Evolutionary conservation across 768 basidiomycete species (phyloP).

Genomic region (Dacryopinax primogenitus): DNA sequence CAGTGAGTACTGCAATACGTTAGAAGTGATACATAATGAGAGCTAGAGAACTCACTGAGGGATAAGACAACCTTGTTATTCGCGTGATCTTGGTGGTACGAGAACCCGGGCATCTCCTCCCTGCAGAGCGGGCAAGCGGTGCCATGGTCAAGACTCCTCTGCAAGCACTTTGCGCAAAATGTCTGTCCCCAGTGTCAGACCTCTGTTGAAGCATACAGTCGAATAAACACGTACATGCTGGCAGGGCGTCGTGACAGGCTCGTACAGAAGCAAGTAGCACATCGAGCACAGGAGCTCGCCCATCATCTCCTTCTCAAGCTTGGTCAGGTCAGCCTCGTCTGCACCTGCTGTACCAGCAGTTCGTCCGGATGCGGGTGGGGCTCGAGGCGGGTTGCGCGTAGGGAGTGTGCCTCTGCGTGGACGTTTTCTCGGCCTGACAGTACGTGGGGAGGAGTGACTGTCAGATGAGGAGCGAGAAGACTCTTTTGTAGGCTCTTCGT

Average conservation of each 20-base stretch:
- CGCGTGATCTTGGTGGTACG: slow-evolving; percentile 71
- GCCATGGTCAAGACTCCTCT: slow-evolving; percentile 80
- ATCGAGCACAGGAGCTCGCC: slow-evolving; percentile 79
- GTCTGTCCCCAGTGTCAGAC: slow-evolving; percentile 38
- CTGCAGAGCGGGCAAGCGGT: slow-evolving; percentile 76
- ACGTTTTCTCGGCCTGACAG: slow-evolving; percentile 13
- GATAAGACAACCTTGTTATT: slow-evolving; percentile 57
- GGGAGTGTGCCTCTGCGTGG: background rate
- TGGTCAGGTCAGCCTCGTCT: slow-evolving; percentile 10
- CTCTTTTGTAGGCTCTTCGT: background rate
- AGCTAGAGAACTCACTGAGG: slow-evolving; percentile 37
- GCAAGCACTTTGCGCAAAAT: slow-evolving; percentile 80
- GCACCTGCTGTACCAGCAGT: background rate
- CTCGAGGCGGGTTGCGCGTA: slow-evolving; percentile 8
- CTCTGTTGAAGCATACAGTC: slow-evolving; percentile 5
- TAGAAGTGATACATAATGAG: slow-evolving; percentile 11
- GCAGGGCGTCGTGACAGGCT: slow-evolving; percentile 86
- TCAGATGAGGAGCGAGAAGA: background rate
- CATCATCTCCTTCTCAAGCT: slow-evolving; percentile 32
- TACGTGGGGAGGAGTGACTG: slow-evolving; percentile 6
- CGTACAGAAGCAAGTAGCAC: slow-evolving; percentile 69
- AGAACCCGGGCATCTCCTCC: slow-evolving; percentile 54
- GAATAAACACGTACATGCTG: slow-evolving; percentile 58
- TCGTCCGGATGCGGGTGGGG: background rate
- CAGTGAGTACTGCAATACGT: slow-evolving; percentile 42